Evolutionary conservation across 2,329 filamentous ascomycete genomes (phyloP).

Genomic region (Epicoccum nigrum): DNA sequence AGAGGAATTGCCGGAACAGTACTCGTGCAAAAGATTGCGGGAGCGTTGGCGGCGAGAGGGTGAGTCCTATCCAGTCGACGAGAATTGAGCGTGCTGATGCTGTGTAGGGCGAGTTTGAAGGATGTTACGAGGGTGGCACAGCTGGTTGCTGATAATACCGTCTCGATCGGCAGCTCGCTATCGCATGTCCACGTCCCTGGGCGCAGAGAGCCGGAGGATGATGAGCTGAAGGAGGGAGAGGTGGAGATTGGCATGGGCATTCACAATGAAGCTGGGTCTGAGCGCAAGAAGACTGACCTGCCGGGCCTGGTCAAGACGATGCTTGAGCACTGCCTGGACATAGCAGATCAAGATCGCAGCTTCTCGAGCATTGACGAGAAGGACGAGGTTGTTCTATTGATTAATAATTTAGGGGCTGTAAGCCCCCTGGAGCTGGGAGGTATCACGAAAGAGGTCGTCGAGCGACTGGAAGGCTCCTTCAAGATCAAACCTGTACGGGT

Average conservation of each 20-base stretch:
- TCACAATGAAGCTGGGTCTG: slow-evolving; percentile 67
- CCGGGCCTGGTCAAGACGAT: slow-evolving; percentile 61
- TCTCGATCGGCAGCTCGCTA: slow-evolving; percentile 84
- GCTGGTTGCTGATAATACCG: slow-evolving; percentile 74
- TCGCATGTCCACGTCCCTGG: slow-evolving; percentile 95
- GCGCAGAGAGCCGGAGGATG: slow-evolving; percentile 63
- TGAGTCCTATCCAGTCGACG: slow-evolving; percentile 35
- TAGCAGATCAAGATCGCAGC: slow-evolving; percentile 69
- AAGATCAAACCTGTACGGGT: slow-evolving; percentile 66
- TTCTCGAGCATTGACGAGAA: slow-evolving; percentile 68
- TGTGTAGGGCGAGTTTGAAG: slow-evolving; percentile 58
- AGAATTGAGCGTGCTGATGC: slow-evolving; percentile 11
- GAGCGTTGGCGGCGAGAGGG: slow-evolving; percentile 79
- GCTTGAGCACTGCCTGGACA: slow-evolving; percentile 68
- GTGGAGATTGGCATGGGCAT: slow-evolving; percentile 77
- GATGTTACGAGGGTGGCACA: slow-evolving; percentile 76
- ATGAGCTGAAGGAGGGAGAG: slow-evolving; percentile 65
- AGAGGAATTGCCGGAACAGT: slow-evolving; percentile 91
- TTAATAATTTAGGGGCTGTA: slow-evolving; percentile 79
- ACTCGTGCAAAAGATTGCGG: slow-evolving; percentile 87
- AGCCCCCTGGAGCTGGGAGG: slow-evolving; percentile 74
- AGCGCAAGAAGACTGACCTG: slow-evolving; percentile 51
- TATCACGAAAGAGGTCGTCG: slow-evolving; percentile 70
- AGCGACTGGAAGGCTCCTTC: slow-evolving; percentile 64
- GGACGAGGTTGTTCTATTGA: slow-evolving; percentile 69